Evolutionary conservation across 176 grass and related monocot genomes (phyloP).

Genomic region (Zoysia pacifica): DNA sequence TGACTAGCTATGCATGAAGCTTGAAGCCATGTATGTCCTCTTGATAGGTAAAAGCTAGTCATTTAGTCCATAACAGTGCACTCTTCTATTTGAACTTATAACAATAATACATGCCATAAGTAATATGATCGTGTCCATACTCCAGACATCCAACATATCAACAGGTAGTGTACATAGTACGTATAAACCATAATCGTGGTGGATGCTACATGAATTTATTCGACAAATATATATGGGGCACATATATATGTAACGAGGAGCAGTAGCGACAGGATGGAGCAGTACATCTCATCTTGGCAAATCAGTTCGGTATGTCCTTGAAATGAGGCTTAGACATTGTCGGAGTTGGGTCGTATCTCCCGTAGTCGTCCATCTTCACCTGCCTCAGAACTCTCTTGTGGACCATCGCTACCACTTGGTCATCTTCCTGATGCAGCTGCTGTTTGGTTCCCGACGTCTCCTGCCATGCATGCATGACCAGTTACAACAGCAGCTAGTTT

Average conservation of each 20-base stretch:
- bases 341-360: conserved; percentile 53
- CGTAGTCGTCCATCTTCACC: conserved; percentile 69
- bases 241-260: neutral
- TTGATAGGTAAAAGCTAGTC: neutral
- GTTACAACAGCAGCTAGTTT: neutral
- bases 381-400: conserved; percentile 60
- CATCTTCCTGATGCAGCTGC: conserved; percentile 37
- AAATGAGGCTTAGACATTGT: conserved; percentile 75
- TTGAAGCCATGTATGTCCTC: no score
- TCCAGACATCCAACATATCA: neutral
- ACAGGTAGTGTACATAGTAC: conserved; percentile 4
- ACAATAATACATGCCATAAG: neutral
- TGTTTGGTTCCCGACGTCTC: conserved; percentile 25
- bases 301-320: conserved; percentile 73
- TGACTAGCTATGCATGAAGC: no score
- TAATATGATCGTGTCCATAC: neutral
- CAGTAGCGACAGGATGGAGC: neutral
- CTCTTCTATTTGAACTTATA: neutral
- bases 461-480: conserved; percentile 18
- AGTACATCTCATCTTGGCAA: neutral
- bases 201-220: conserved; percentile 39
- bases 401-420: neutral
- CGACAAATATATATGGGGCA: conserved; percentile 13
- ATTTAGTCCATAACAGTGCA: no score
- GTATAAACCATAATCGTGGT: neutral